These are phyloP conservation scores for Leishmania tarentolae DNA, from an alignment of 208 protist species.

Conservation along the genomic window DNA sequence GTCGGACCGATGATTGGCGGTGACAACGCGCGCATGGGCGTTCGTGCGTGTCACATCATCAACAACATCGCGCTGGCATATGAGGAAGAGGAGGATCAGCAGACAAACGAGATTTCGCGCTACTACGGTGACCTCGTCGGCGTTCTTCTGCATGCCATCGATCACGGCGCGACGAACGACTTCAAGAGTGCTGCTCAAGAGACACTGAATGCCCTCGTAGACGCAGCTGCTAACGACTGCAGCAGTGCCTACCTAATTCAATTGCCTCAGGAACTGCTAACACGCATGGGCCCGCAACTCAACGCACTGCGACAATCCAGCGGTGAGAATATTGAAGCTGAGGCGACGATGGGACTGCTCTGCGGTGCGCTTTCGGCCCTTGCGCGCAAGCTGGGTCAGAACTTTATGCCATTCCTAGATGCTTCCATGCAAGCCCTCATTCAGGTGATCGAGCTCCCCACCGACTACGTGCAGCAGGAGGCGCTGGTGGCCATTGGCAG, in stretches of 20 bases:
- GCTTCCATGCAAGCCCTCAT: constrained; percentile 65
- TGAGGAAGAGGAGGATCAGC: constrained; percentile 69
- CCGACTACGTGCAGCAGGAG: constrained; percentile 92
- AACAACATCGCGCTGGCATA: constrained; percentile 93
- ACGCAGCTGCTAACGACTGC: constrained; percentile 79
- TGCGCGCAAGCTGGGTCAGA: constrained; percentile 64
- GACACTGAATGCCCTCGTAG: constrained; percentile 93
- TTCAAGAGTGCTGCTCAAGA: constrained; percentile 92
- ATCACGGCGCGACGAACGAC: constrained; percentile 73
- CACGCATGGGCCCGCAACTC: constrained; percentile 56
- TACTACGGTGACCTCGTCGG: constrained; percentile 82
- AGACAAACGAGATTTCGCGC: constrained; percentile 84
- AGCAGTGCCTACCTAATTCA: constrained; percentile 45
- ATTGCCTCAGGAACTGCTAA: constrained; percentile 80
- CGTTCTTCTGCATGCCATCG: constrained; percentile 70
- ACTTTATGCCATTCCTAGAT: constrained; percentile 53
- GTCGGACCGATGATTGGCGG: constrained; percentile 63
- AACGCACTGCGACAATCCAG: constrained; percentile 28
- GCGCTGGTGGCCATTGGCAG: constrained; percentile 93
- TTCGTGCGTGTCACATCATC: constrained; percentile 93
- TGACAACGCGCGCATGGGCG: constrained; percentile 70
- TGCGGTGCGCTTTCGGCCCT: constrained; percentile 83
- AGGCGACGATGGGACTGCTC: constrained; percentile 83
- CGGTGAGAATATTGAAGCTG: constrained; percentile 44
- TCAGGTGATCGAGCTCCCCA: constrained; percentile 51